phyloP scores from a whole-genome alignment of 129 eudicot genomes.

The Centrapalus pauciflorus region DNA sequence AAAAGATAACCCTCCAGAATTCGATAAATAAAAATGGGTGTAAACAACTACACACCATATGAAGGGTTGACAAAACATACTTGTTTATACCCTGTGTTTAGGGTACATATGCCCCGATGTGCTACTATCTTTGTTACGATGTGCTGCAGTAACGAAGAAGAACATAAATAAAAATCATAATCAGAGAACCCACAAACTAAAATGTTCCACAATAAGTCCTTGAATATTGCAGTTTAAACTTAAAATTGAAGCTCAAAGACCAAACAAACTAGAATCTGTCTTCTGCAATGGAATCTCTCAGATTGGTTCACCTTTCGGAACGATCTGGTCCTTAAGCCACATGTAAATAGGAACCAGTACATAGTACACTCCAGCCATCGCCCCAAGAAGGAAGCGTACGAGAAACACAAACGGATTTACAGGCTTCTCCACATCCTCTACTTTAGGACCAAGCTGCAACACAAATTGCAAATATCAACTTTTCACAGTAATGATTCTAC shows the following conservation, averaged over 20 bases:
- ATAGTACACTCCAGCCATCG: conserved; percentile 64
- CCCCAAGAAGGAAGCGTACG: conserved; percentile 67
- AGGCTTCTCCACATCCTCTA: conserved; percentile 68
- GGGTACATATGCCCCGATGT: too few relatives aligned
- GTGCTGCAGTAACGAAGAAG: not conserved
- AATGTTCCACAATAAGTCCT: not conserved
- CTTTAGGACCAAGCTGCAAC: conserved; percentile 89
- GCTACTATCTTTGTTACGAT: too few relatives aligned
- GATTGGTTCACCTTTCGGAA: conserved; percentile 81
- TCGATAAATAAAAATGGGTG: too few relatives aligned
- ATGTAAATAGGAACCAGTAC: conserved; percentile 87
- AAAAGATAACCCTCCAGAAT: too few relatives aligned
- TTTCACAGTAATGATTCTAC: not conserved
- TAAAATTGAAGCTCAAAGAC: conserved; percentile 8
- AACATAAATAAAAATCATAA: too few relatives aligned
- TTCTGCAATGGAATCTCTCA: conserved; percentile 19
- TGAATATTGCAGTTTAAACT: not conserved
- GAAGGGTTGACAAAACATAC: too few relatives aligned
- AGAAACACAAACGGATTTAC: conserved; percentile 63
- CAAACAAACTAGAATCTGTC: conserved; percentile 3
- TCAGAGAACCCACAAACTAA: not conserved
- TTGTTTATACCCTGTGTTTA: too few relatives aligned
- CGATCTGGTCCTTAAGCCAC: conserved; percentile 90
- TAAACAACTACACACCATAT: too few relatives aligned
- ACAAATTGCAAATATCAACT: not conserved